phyloP scores from a whole-genome alignment of 148 eudicot genomes.

The Persicaria tinctoria region DNA sequence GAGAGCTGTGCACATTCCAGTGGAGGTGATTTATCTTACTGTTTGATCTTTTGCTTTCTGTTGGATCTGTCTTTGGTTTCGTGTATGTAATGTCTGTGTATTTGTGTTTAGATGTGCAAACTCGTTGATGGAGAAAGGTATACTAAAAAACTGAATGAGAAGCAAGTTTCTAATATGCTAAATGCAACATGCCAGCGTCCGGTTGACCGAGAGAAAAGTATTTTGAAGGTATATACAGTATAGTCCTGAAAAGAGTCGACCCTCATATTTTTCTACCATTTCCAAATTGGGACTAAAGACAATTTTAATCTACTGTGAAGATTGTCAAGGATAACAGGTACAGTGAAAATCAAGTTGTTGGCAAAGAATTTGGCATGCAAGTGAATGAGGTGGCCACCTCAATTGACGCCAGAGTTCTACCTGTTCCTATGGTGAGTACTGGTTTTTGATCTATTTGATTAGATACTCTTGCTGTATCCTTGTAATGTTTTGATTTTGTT shows the following conservation, averaged over 20 bases:
- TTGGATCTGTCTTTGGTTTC: neutral
- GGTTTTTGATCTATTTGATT: neutral
- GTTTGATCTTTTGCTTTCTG: neutral
- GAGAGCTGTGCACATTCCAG: constrained; percentile 52
- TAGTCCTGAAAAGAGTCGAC: neutral
- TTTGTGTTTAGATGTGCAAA: constrained; percentile 35
- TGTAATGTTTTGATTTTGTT: neutral
- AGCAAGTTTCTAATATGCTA: constrained; percentile 55
- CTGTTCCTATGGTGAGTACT: constrained; percentile 55
- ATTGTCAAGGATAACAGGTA: constrained; percentile 43
- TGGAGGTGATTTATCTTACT: constrained; percentile 55
- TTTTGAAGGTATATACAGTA: constrained; percentile 29
- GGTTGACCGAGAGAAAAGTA: constrained; percentile 33
- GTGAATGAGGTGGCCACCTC: constrained; percentile 29
- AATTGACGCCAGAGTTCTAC: constrained; percentile 73
- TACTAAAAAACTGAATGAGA: constrained; percentile 50
- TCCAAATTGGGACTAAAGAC: neutral
- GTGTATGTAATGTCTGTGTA: neutral
- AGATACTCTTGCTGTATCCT: neutral
- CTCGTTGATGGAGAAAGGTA: constrained; percentile 61
- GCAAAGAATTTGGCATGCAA: constrained; percentile 57
- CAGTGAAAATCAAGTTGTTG: constrained; percentile 27
- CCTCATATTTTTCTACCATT: neutral
- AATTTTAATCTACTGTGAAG: constrained; percentile 26
- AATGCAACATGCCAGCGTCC: constrained; percentile 86